Conservation (phyloP, 352 stramenopile species). For the Thalassiosira exigua region DNA sequence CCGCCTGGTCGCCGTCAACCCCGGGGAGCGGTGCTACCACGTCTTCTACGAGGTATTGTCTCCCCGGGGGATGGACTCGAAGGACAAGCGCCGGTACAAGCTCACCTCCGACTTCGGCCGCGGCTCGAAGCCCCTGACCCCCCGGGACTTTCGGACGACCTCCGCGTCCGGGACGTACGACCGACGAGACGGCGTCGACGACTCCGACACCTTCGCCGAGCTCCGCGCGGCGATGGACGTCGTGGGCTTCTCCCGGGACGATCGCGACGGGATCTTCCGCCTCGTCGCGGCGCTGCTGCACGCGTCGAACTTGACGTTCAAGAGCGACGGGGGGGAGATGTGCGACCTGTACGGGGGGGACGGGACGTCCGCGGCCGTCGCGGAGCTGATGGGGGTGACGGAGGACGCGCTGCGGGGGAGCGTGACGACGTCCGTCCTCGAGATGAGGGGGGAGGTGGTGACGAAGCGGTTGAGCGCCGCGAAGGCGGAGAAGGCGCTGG, state of each 20-base stretch:
- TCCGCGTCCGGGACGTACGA: constrained; percentile 77
- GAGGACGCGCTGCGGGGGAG: constrained; percentile 89
- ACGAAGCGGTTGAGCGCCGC: constrained; percentile 74
- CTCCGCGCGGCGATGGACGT: constrained; percentile 72
- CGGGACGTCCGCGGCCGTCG: constrained; percentile 81
- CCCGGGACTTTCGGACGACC: constrained; percentile 79
- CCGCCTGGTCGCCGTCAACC: constrained; percentile 90
- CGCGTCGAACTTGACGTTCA: constrained; percentile 93
- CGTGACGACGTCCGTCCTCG: constrained; percentile 61
- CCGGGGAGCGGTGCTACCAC: constrained; percentile 95
- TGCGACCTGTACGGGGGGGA: constrained; percentile 56
- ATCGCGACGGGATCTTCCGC: constrained; percentile 92
- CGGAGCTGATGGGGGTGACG: constrained; percentile 90
- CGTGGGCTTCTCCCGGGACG: constrained; percentile 76
- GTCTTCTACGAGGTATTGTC: constrained; percentile 98
- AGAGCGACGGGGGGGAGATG: constrained; percentile 55
- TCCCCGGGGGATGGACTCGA: constrained; percentile 66
- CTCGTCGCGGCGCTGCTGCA: constrained; percentile 92
- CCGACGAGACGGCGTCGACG: constrained; percentile 77
- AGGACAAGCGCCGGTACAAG: constrained; percentile 77
- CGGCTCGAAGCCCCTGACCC: too few relatives aligned
- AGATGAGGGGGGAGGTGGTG: constrained; percentile 61
- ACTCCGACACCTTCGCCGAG: constrained; percentile 72
- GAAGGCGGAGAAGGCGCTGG: constrained; percentile 87
- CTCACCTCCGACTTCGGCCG: constrained; percentile 51